phyloP scores from a whole-genome alignment of 2,329 filamentous ascomycete species.

The Hymenotorrendiella dingleyae region DNA sequence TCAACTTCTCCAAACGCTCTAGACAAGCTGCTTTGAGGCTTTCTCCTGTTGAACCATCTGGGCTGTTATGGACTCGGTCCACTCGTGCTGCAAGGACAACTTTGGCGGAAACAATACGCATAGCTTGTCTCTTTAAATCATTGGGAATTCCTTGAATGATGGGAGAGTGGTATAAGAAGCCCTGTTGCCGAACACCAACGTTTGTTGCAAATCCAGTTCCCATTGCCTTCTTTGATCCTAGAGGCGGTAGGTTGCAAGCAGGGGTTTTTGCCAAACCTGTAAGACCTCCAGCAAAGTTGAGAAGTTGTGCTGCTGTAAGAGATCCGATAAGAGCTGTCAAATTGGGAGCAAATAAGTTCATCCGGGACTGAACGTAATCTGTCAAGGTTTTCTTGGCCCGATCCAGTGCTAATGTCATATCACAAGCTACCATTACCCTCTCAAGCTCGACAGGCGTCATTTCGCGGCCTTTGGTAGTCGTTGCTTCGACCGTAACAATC shows the following conservation, averaged over 20 bases:
- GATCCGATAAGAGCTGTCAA: constrained; percentile 86
- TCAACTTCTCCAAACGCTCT: constrained; percentile 84
- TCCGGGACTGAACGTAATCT: constrained; percentile 92
- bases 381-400: constrained; percentile 80
- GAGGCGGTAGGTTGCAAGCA: constrained; percentile 83
- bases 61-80: constrained; percentile 75
- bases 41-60: constrained; percentile 77
- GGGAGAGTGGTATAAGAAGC: constrained; percentile 86
- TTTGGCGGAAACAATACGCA: constrained; percentile 91
- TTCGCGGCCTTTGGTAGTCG: constrained; percentile 75
- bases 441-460: constrained; percentile 71
- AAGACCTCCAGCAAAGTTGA: constrained; percentile 87
- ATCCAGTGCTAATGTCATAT: constrained; percentile 84
- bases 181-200: constrained; percentile 82
- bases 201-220: constrained; percentile 84
- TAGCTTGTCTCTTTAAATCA: constrained; percentile 86
- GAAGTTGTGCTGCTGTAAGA: constrained; percentile 88
- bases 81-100: constrained; percentile 89
- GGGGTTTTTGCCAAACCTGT: constrained; percentile 87
- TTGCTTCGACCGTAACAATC: constrained; percentile 93
- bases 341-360: constrained; percentile 94
- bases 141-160: constrained; percentile 79
- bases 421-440: constrained; percentile 69
- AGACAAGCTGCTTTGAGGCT: constrained; percentile 77
- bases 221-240: constrained; percentile 83